A percentile compares a stretch with the other conserved stretches of the same genome.
phyloP scores from a whole-genome alignment of 441 rosid genomes.

The Populus tomentosa region DNA sequence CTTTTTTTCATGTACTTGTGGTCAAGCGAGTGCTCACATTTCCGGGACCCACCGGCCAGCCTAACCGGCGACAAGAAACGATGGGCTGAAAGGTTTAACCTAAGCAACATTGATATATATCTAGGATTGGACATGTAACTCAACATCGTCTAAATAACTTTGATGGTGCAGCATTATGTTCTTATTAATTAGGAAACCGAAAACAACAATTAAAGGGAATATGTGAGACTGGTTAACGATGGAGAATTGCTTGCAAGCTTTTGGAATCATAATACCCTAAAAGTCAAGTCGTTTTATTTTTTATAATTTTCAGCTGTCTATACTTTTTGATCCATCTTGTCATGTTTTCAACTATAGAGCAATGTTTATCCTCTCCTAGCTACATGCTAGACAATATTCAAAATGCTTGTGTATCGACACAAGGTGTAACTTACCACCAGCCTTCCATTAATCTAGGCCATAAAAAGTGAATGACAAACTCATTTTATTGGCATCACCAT shows the following conservation, averaged over 20 bases:
- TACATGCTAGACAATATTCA: slow-evolving; percentile 35
- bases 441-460: slow-evolving; percentile 23
- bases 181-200: slow-evolving; percentile 10
- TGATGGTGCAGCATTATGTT: slow-evolving; percentile 14
- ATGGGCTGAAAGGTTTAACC: slow-evolving; percentile 75
- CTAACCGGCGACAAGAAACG: slow-evolving; percentile 56
- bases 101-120: slow-evolving; percentile 18
- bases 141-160: slow-evolving; percentile 27
- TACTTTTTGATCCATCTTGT: slow-evolving; percentile 41
- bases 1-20: slow-evolving; percentile 35
- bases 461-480: slow-evolving; percentile 62
- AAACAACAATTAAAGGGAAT: slow-evolving; percentile 20
- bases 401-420: slow-evolving; percentile 28
- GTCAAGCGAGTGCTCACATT: slow-evolving; percentile 47
- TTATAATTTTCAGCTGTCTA: background rate
- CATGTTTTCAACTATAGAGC: slow-evolving; percentile 19
- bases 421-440: slow-evolving; percentile 22
- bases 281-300: slow-evolving; percentile 4
- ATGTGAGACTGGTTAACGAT: slow-evolving; percentile 25
- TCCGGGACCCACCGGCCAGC: slow-evolving; percentile 46
- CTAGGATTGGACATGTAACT: slow-evolving; percentile 49
- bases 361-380: slow-evolving; percentile 30
- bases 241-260: slow-evolving; percentile 19
- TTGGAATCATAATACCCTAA: slow-evolving; percentile 21
- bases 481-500: slow-evolving; percentile 43